A percentile compares a stretch with the other conserved stretches of the same genome.
These are phyloP conservation scores for Saraca asoca DNA, from an alignment of 331 rosid genomes.

Conservation along the genomic window DNA sequence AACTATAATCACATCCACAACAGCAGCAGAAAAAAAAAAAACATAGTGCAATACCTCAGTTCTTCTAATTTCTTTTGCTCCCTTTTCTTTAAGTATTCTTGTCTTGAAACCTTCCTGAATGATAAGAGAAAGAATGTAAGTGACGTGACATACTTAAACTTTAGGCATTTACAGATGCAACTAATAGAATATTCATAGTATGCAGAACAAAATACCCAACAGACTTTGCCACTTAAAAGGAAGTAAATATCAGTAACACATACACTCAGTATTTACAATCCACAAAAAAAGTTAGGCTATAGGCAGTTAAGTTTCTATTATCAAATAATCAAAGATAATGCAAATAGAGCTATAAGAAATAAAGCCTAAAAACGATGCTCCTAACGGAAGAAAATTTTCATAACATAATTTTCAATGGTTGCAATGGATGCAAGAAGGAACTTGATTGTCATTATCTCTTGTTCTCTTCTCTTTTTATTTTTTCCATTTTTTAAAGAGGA, in stretches of 20 bases:
- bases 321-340: background rate
- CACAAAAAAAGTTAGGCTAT: background rate
- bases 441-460: background rate
- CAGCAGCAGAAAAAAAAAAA: conserved; percentile 10
- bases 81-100: conserved; percentile 89
- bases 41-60: conserved; percentile 58
- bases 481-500: no score
- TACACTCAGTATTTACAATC: background rate
- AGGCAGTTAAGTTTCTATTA: background rate
- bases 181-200: conserved; percentile 4
- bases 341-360: background rate
- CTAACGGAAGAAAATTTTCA: background rate
- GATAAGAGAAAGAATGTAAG: conserved; percentile 24
- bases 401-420: background rate
- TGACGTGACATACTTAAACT: conserved; percentile 30
- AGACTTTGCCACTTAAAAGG: background rate
- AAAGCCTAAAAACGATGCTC: background rate
- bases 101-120: conserved; percentile 82
- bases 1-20: conserved; percentile 26
- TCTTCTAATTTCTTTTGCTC: conserved; percentile 89
- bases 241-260: background rate
- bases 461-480: background rate
- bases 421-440: background rate
- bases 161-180: conserved; percentile 12
- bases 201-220: background rate